Percentiles rank a stretch among this genome's conserved stretches.
Conservation (phyloP, 495 filamentous ascomycete genomes). For the Aspergillus homomorphus region DNA sequence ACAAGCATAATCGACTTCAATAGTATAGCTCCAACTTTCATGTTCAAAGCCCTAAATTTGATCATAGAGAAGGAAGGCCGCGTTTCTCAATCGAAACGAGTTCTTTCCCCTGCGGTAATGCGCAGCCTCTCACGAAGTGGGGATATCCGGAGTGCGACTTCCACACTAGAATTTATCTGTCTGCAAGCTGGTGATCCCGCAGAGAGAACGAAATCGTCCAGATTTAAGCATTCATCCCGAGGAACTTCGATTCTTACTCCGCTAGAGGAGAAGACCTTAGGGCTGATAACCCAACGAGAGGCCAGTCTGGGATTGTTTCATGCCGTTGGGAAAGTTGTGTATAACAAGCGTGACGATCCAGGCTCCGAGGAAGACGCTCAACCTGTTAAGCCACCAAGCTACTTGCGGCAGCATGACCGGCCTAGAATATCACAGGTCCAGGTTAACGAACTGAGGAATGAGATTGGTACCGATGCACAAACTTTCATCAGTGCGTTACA, state of each 20-base stretch:
- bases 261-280: slow-evolving; percentile 68
- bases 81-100: slow-evolving; percentile 61
- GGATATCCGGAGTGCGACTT: slow-evolving; percentile 87
- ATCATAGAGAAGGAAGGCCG: slow-evolving; percentile 78
- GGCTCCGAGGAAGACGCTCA: slow-evolving; percentile 21
- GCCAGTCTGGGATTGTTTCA: slow-evolving; percentile 90
- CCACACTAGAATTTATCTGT: slow-evolving; percentile 86
- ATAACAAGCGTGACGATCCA: slow-evolving; percentile 74
- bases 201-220: slow-evolving; percentile 47
- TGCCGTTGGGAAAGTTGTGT: slow-evolving; percentile 89
- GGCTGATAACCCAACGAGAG: slow-evolving; percentile 78
- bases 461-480: slow-evolving; percentile 81
- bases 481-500: slow-evolving; percentile 92
- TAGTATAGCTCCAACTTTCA: slow-evolving; percentile 79
- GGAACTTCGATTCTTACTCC: slow-evolving; percentile 57
- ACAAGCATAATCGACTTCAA: slow-evolving; percentile 86
- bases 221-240: slow-evolving; percentile 55
- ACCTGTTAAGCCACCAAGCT: slow-evolving; percentile 53
- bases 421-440: slow-evolving; percentile 66
- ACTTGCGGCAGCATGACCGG: slow-evolving; percentile 59
- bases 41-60: slow-evolving; percentile 76
- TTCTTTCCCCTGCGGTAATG: slow-evolving; percentile 68
- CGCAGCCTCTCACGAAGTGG: slow-evolving; percentile 76
- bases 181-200: slow-evolving; percentile 63
- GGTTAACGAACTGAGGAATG: slow-evolving; percentile 75